Conservation (phyloP, 2,329 filamentous ascomycete species). For the Colletotrichum horii region DNA sequence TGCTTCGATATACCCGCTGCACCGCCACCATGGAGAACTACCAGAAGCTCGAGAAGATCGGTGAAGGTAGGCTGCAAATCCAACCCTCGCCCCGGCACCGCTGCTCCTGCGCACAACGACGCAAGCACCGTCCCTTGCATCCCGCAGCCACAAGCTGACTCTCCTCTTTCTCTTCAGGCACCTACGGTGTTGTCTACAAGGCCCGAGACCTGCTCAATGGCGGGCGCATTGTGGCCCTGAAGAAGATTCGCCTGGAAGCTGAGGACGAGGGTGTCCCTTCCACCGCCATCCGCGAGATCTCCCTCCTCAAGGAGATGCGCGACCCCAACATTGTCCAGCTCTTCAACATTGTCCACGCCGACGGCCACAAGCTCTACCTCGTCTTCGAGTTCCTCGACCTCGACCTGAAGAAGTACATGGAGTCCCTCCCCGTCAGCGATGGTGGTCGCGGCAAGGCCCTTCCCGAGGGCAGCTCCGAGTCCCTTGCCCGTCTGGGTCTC, state of each 20-base stretch:
- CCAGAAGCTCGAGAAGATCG: conserved; percentile 95
- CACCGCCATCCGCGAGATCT: conserved; percentile 93
- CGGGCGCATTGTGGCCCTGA: conserved; percentile 87
- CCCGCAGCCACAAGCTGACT: not conserved
- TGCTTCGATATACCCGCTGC: not conserved
- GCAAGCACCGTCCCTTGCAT: not conserved
- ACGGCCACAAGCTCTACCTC: conserved; percentile 93
- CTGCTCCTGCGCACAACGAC: not conserved
- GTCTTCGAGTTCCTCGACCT: conserved; percentile 92
- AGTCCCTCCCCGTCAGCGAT: conserved; percentile 82
- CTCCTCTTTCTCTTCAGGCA: conserved; percentile 62
- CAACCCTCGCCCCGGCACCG: not conserved
- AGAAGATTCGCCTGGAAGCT: conserved; percentile 94
- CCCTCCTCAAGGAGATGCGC: conserved; percentile 91
- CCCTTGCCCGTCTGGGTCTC: conserved; percentile 72
- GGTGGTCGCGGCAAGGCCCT: conserved; percentile 86
- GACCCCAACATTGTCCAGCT: conserved; percentile 89
- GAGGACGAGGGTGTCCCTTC: conserved; percentile 94
- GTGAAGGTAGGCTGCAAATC: conserved; percentile 73
- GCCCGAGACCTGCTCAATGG: conserved; percentile 82
- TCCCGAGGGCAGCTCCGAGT: conserved; percentile 74
- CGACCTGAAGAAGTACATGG: conserved; percentile 96
- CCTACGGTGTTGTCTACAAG: conserved; percentile 96
- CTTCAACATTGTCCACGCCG: conserved; percentile 91
- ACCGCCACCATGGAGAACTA: conserved; percentile 81